Conservation (phyloP, 345 rosid genomes). For the Syzygium oleosum region DNA sequence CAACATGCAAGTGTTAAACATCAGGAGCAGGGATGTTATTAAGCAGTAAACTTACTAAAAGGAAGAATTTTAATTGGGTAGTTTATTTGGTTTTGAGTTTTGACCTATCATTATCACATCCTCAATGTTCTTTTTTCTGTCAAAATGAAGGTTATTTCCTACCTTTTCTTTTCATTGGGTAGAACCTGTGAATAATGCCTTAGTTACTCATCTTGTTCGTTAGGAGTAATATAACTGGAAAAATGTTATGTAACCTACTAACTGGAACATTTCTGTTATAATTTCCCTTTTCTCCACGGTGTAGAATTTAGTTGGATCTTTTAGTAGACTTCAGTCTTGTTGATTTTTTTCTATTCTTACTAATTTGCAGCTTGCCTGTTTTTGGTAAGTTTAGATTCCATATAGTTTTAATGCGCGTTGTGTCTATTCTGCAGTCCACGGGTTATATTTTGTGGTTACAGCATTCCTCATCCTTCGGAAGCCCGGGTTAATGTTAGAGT, state of each 20-base stretch:
- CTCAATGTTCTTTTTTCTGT: neutral
- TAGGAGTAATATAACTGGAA: neutral
- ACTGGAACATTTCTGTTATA: neutral
- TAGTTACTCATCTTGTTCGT: neutral
- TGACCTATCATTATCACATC: neutral
- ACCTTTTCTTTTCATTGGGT: neutral
- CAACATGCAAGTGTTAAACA: neutral
- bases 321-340: neutral
- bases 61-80: neutral
- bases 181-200: neutral
- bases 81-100: neutral
- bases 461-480: slow-evolving; percentile 89
- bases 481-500: slow-evolving; percentile 67
- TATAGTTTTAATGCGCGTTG: neutral
- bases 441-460: slow-evolving; percentile 60
- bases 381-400: neutral
- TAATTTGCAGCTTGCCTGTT: neutral
- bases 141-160: neutral
- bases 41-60: neutral
- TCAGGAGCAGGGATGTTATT: neutral
- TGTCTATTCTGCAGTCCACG: slow-evolving; percentile 57
- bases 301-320: neutral
- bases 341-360: neutral
- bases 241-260: neutral
- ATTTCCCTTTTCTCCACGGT: neutral